phyloP scores from a whole-genome alignment of 1,139 yeast species.

The Lizanozyma gosingica region DNA sequence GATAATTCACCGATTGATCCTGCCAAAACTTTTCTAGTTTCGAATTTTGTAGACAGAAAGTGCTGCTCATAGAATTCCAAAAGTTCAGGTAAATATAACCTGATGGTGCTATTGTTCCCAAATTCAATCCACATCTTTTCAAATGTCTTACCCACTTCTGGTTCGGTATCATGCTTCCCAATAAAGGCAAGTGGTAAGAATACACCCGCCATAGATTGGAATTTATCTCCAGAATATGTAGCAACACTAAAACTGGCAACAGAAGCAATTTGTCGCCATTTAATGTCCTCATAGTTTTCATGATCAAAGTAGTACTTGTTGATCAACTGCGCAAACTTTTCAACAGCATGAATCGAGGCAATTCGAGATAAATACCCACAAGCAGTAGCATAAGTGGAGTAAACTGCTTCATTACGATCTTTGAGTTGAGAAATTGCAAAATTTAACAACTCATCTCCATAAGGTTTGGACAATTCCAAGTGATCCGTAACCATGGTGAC shows the following conservation, averaged over 20 bases:
- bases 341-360: slow-evolving; percentile 44
- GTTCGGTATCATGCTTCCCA: slow-evolving; percentile 60
- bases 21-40: slow-evolving; percentile 65
- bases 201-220: slow-evolving; percentile 51
- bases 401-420: slow-evolving; percentile 66
- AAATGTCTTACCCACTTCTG: slow-evolving; percentile 39
- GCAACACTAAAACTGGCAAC: slow-evolving; percentile 61
- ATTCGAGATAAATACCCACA: slow-evolving; percentile 73
- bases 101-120: slow-evolving; percentile 60
- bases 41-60: slow-evolving; percentile 52
- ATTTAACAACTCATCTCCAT: slow-evolving; percentile 54
- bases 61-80: slow-evolving; percentile 40
- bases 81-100: slow-evolving; percentile 68
- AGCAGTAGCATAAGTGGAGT: slow-evolving; percentile 70
- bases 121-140: slow-evolving; percentile 75
- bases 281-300: slow-evolving; percentile 39
- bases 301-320: slow-evolving; percentile 44
- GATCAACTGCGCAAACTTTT: slow-evolving; percentile 46
- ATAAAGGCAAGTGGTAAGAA: slow-evolving; percentile 74
- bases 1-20: slow-evolving; percentile 43
- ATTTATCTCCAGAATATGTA: slow-evolving; percentile 61
- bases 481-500: slow-evolving; percentile 57
- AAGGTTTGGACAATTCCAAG: slow-evolving; percentile 43
- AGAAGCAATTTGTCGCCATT: slow-evolving; percentile 46
- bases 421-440: slow-evolving; percentile 51